Conservation (phyloP, 139 green algal species). For the Micractinium sp. region DNA sequence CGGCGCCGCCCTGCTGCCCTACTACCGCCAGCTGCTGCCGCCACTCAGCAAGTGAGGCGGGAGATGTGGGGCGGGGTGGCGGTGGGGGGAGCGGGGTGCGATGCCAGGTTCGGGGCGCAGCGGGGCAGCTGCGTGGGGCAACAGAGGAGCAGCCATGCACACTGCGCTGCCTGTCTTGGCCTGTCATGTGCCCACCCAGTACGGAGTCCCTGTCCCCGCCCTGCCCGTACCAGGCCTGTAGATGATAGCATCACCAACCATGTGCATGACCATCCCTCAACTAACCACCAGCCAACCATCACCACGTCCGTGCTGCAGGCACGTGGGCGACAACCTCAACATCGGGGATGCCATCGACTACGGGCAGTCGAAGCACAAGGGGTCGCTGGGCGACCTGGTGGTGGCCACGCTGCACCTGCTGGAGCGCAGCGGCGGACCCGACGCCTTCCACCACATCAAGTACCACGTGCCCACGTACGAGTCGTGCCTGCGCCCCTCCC, state of each 20-base stretch:
- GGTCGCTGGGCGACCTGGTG: slow-evolving; percentile 80
- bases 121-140: not conserved
- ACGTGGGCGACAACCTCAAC: slow-evolving; percentile 80
- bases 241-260: not conserved
- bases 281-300: not conserved
- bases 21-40: slow-evolving; percentile 89
- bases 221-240: no score
- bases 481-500: not conserved
- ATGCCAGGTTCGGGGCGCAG: not conserved
- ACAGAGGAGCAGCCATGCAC: not conserved
- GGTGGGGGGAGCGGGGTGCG: not conserved
- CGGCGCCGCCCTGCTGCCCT: slow-evolving; percentile 85
- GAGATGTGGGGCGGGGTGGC: not conserved
- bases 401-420: slow-evolving; percentile 80
- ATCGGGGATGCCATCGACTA: slow-evolving; percentile 87
- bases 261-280: not conserved
- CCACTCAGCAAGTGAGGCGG: slow-evolving; percentile 74
- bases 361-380: slow-evolving; percentile 75
- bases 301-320: slow-evolving; percentile 35
- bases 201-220: not conserved
- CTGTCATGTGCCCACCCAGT: not conserved
- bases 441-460: slow-evolving; percentile 95
- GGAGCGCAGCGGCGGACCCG: slow-evolving; percentile 80
- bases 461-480: slow-evolving; percentile 77
- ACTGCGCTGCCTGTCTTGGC: not conserved